phyloP scores from a whole-genome alignment of 1,284 basidiomycete genomes.

The Pseudozyma sp. region DNA sequence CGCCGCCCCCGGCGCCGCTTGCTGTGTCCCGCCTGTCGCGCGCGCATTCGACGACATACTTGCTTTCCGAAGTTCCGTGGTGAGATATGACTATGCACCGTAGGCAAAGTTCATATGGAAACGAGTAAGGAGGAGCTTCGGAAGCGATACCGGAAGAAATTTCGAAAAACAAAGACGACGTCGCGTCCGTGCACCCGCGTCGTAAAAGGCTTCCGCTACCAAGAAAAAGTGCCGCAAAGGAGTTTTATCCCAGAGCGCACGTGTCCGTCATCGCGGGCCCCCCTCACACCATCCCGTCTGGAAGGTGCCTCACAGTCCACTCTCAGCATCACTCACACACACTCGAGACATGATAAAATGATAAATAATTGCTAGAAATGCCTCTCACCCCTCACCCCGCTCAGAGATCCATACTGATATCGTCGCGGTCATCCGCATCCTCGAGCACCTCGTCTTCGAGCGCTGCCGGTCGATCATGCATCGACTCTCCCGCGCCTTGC shows the following conservation, averaged over 20 bases:
- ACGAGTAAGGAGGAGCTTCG: too few species aligned
- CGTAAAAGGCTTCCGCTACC: too few species aligned
- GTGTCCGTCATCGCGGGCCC: not conserved
- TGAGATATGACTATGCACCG: not conserved
- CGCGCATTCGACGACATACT: slow-evolving; percentile 16
- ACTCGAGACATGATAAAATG: too few species aligned
- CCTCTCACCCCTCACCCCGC: not conserved
- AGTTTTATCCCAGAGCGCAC: not conserved
- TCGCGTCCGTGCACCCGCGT: too few species aligned
- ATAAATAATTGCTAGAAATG: too few species aligned
- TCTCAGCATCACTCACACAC: too few species aligned
- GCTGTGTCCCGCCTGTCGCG: slow-evolving; percentile 1
- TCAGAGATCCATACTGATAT: slow-evolving; percentile 42
- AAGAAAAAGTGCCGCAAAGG: too few species aligned
- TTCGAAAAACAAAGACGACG: too few species aligned
- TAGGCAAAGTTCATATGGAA: not conserved
- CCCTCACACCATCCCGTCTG: too few species aligned
- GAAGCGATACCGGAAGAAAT: too few species aligned
- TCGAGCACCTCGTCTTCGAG: slow-evolving; percentile 27
- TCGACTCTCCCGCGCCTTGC: slow-evolving; percentile 8
- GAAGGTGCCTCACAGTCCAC: too few species aligned
- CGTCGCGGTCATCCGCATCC: slow-evolving; percentile 30
- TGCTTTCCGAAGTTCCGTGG: not conserved
- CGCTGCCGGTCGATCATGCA: slow-evolving; percentile 24
- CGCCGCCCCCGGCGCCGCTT: not conserved